A percentile compares a stretch with the other conserved stretches of the same genome.
Conservation (phyloP, 1,139 yeast species). For the Saccharomyces uvarum region DNA sequence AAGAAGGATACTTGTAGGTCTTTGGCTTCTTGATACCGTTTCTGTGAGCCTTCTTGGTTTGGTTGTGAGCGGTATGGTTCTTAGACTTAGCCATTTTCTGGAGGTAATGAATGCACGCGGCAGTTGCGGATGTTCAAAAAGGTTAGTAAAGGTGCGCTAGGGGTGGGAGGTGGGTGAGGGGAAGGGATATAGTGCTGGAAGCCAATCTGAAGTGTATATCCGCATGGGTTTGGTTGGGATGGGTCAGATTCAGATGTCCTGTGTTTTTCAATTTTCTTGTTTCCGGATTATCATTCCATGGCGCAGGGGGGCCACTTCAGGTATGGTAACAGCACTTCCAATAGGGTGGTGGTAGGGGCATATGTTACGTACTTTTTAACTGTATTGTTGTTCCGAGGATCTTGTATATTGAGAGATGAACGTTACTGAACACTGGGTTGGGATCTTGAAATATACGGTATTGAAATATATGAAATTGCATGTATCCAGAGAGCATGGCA, state of each 20-base stretch:
- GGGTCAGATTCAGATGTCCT: background rate
- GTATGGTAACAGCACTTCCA: background rate
- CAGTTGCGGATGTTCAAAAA: slow-evolving; percentile 1
- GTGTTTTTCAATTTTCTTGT: background rate
- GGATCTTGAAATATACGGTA: background rate
- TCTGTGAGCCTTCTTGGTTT: slow-evolving; percentile 98
- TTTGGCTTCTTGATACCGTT: slow-evolving; percentile 99
- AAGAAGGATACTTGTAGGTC: slow-evolving; percentile 95
- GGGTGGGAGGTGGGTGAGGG: background rate
- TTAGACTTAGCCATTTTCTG: slow-evolving; percentile 87
- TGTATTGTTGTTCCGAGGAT: slow-evolving; percentile 3
- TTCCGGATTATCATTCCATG: background rate
- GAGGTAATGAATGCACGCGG: background rate
- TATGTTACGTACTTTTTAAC: slow-evolving; percentile 3
- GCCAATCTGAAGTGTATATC: background rate
- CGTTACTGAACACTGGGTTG: background rate
- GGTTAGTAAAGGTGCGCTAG: slow-evolving; percentile 15
- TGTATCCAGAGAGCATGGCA: background rate
- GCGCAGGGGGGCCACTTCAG: background rate
- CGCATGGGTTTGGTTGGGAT: background rate
- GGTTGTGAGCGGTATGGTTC: slow-evolving; percentile 99
- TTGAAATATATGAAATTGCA: background rate
- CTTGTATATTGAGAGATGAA: background rate
- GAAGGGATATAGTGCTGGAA: background rate
- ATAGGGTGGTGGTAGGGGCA: background rate